A percentile compares a stretch with the other conserved stretches of the same genome.
These are phyloP conservation scores for Xerocomus brunneocitrinus DNA, from an alignment of 768 basidiomycete species.

Conservation along the genomic window DNA sequence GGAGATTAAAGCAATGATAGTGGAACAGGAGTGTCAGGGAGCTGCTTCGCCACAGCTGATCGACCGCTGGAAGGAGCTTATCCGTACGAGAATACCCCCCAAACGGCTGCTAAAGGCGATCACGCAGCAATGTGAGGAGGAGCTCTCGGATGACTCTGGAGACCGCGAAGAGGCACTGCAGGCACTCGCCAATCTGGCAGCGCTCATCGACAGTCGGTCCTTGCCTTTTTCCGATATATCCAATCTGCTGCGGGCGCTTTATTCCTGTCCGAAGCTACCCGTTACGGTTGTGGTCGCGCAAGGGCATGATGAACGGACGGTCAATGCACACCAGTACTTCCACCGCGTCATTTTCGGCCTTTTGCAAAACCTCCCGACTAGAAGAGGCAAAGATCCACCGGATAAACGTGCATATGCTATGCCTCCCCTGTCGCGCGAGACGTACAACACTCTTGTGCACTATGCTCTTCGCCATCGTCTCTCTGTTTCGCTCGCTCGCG, in stretches of 20 bases:
- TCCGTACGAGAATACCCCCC: conserved; percentile 16
- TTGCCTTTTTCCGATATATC: conserved; percentile 44
- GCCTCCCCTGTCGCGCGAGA: conserved; percentile 35
- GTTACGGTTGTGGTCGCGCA: conserved; percentile 38
- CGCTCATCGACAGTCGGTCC: conserved; percentile 46
- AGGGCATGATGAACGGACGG: conserved; percentile 15
- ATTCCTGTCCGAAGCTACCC: conserved; percentile 39
- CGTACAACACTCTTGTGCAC: conserved; percentile 61
- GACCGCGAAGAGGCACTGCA: conserved; percentile 43
- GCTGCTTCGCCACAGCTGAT: conserved; percentile 13
- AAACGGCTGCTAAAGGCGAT: conserved; percentile 34
- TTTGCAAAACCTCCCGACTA: conserved; percentile 30
- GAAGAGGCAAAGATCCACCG: conserved; percentile 20
- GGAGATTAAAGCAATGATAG: conserved; percentile 20
- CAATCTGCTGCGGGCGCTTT: conserved; percentile 44
- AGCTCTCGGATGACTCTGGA: conserved; percentile 27
- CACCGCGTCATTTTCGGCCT: conserved; percentile 44
- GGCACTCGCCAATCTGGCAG: conserved; percentile 55
- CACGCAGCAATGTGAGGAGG: conserved; percentile 23
- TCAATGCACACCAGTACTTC: conserved; percentile 46
- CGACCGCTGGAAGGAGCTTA: conserved; percentile 19
- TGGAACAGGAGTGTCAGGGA: conserved; percentile 15
- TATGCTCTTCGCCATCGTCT: conserved; percentile 61
- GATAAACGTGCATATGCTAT: conserved; percentile 9
- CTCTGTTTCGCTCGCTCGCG: conserved; percentile 44